Base-by-base conservation (phyloP, 495 filamentous ascomycete genomes). In the Barbatosphaeria neglecta region DNA sequence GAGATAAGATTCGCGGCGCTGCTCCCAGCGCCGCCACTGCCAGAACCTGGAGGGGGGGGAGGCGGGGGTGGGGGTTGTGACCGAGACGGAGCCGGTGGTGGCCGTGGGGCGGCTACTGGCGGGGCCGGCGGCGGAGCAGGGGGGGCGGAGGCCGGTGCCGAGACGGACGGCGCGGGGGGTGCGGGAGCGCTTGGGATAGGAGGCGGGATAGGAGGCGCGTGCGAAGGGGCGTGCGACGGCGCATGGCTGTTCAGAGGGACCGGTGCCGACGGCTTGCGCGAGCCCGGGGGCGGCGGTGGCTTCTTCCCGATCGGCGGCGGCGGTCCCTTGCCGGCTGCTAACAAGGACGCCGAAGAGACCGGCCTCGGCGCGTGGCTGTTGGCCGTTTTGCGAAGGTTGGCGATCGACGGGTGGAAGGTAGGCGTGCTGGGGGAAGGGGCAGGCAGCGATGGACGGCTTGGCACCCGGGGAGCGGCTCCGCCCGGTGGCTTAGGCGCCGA, bases 271-370 rank as follows among this genome's bases (percentile, higher is more conserved):
- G 80, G 82, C 57, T 87, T 89, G 46, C 83, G 69, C 23, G 75
- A 80, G 44, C 77, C 78, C n/a, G 76, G 82, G 27, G 78, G 75
- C 23, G 81, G 81, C 25, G 83, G 82, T 19, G 86, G 85, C 54
- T 78, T 78, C 59, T 76, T 78, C 67, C 82, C 63, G 70, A 83
- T 59, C 60, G 81, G 64, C 55, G 82, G 58, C 50, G 78, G 63
- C 41, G 71, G 65, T 49, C 78, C 64, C 69, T 70, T 56, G 58
- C 63, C 44, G 47, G 60, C 51, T 56, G 60, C 51, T 56, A 69
- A 19, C 47, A 67, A 60, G 2, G 75, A 73, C 25, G 64, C 59
- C 27, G 71, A 67, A 11, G 77, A 76, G 13, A 65, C 37, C 11
- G 80, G 78, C 46, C 80, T 68, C 44, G 70, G 74, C 0, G 46